Evolutionary conservation across 2,329 filamentous ascomycete species (phyloP).

Genomic region (Neonectria magnoliae): DNA sequence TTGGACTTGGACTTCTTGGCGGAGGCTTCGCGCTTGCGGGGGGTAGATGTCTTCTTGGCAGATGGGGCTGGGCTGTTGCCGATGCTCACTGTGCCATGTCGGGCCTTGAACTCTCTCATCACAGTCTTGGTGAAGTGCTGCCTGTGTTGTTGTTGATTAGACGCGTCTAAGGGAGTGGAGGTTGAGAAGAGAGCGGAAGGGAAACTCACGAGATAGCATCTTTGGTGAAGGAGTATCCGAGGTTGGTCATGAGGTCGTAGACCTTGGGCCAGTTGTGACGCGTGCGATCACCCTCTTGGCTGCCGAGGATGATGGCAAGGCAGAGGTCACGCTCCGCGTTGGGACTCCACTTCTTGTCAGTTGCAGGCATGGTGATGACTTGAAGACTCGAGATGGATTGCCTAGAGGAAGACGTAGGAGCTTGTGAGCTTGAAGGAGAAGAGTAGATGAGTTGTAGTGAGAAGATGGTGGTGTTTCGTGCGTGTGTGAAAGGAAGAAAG

Average conservation of each 20-base stretch:
- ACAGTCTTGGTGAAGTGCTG: conserved; percentile 54
- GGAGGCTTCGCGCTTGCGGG: conserved; percentile 33
- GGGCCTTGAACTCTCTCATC: conserved; percentile 48
- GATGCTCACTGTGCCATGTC: conserved; percentile 31
- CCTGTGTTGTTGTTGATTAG: conserved; percentile 34
- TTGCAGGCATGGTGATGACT: conserved; percentile 36
- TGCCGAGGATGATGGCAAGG: conserved; percentile 47
- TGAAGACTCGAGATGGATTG: background rate
- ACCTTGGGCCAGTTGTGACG: conserved; percentile 49
- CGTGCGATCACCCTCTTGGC: conserved; percentile 37
- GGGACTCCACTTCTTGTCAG: conserved; percentile 51
- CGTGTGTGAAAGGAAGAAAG: background rate
- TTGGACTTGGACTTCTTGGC: conserved; percentile 32
- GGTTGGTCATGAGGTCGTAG: conserved; percentile 44
- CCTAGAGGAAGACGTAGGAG: too few species aligned
- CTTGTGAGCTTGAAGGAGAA: background rate
- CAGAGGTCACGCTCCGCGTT: conserved; percentile 52
- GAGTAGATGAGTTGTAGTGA: background rate
- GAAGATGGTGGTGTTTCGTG: background rate
- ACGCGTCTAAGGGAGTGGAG: background rate
- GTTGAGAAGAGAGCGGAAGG: background rate
- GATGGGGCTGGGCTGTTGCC: conserved; percentile 19
- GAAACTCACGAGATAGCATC: conserved; percentile 51
- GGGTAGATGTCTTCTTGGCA: conserved; percentile 33
- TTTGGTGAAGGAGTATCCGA: conserved; percentile 50